These are phyloP conservation scores for Xerocomellus intermedius DNA, from an alignment of 768 basidiomycete species.

Conservation along the genomic window DNA sequence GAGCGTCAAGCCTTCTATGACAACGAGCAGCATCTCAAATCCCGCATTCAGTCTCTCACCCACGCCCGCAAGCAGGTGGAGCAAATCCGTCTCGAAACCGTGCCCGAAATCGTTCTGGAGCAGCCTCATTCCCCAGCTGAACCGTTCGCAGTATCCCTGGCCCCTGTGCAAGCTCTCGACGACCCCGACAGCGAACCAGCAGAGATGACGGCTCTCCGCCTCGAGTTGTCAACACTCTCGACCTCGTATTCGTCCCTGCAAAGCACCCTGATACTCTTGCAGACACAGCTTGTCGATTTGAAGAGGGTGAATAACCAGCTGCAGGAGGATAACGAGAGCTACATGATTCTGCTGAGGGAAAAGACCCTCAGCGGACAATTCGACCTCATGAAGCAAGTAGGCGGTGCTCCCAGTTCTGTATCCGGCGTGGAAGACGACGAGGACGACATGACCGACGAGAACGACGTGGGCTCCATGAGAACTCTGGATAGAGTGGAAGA, in stretches of 20 bases:
- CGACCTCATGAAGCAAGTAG: slow-evolving; percentile 70
- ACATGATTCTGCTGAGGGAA: slow-evolving; percentile 90
- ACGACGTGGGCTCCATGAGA: slow-evolving; percentile 54
- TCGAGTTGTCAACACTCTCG: slow-evolving; percentile 84
- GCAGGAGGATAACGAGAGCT: slow-evolving; percentile 96
- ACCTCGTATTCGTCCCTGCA: slow-evolving; percentile 83
- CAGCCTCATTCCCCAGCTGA: slow-evolving; percentile 31
- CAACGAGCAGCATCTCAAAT: slow-evolving; percentile 91
- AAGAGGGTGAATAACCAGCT: slow-evolving; percentile 84
- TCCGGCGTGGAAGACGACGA: slow-evolving; percentile 40
- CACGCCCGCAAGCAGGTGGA: slow-evolving; percentile 61
- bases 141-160: slow-evolving; percentile 19
- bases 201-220: slow-evolving; percentile 79
- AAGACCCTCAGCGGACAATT: slow-evolving; percentile 88
- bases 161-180: slow-evolving; percentile 47
- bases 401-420: slow-evolving; percentile 41
- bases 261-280: slow-evolving; percentile 79
- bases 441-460: slow-evolving; percentile 34
- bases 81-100: slow-evolving; percentile 33
- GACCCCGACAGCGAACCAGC: slow-evolving; percentile 77
- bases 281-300: slow-evolving; percentile 81
- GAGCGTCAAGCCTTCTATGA: slow-evolving; percentile 92
- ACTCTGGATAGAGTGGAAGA: slow-evolving; percentile 68
- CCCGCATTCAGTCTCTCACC: slow-evolving; percentile 78
- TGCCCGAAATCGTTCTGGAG: slow-evolving; percentile 42